Base-by-base conservation (phyloP, 2,329 filamentous ascomycete species). In the Sporothrix pallida region DNA sequence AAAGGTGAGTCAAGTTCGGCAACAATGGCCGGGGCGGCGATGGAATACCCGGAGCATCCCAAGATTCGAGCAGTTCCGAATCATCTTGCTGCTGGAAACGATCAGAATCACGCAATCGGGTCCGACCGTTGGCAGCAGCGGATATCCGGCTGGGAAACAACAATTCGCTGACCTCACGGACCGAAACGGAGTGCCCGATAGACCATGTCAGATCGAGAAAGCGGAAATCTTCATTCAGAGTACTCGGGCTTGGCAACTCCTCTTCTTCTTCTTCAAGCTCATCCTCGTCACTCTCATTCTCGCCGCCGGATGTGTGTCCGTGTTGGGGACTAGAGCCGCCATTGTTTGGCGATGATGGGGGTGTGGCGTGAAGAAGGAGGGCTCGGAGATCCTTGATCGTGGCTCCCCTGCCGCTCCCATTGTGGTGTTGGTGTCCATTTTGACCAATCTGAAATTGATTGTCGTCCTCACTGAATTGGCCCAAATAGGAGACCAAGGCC, bases 1-100 rank as follows among this genome's bases (percentile, higher is more conserved):
- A 90, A 9, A 91, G 82, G 76, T 90, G 88, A 0, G 88, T 90
- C 13, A 91, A 82, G 74, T 87, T 87, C 10, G 88, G 88, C 56
- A 91, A 80, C 20, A 90, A 79, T 12, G 80, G 78, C 42, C 78
- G 81, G 0, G 82, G 81, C 37, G 80, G 79, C 54, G 77, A 78
- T 1, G 79, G 77, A 17, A 79, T 8, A 10, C 37, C 75, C 0
- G 76, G 74, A 1, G 76, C 65, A 62, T 90, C 88, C 88, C 88
- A 89, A 0, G 87, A 87, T 2, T 89, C 87, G 68, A 85, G 82
- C 7, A 83, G 80, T 5, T 2, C 72, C 1, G 50, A 20, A 2
- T 63, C 31, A 71, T 81, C 79, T n/a, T 52, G 42, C 12, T 20
- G 46, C 15, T 46, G 37, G 37, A 13, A 23, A n/a, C n/a, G 62